Conservation (phyloP, 306 rosid genomes). For the Lupinus albus region DNA sequence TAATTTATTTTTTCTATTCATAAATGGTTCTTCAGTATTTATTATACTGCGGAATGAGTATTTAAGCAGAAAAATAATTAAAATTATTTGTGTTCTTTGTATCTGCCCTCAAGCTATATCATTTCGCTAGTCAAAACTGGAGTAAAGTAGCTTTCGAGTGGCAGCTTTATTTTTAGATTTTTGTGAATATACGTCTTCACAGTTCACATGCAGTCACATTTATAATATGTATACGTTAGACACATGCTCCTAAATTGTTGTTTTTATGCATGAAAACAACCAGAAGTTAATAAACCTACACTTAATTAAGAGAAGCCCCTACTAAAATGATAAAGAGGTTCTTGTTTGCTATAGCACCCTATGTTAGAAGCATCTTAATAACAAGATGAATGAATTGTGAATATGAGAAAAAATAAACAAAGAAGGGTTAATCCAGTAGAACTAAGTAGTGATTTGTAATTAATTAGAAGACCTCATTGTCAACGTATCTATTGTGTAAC, state of each 20-base stretch:
- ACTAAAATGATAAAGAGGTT: slow-evolving; percentile 35
- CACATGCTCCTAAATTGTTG: too few relatives aligned
- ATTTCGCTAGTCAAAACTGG: slow-evolving; percentile 34
- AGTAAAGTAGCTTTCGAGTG: slow-evolving; percentile 28
- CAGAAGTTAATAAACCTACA: neutral
- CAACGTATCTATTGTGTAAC: slow-evolving; percentile 46
- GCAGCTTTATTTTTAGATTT: slow-evolving; percentile 4
- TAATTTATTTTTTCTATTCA: too few relatives aligned
- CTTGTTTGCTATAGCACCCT: slow-evolving; percentile 38
- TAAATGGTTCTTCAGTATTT: neutral
- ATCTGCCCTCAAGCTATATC: slow-evolving; percentile 10
- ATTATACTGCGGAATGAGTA: neutral
- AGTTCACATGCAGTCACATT: slow-evolving; percentile 40
- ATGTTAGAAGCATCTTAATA: slow-evolving; percentile 44
- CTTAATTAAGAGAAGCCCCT: slow-evolving; percentile 40
- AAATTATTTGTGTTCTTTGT: slow-evolving; percentile 30
- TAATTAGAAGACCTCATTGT: slow-evolving; percentile 44
- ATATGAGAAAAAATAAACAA: slow-evolving; percentile 34
- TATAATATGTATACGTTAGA: neutral
- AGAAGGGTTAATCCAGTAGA: slow-evolving; percentile 19
- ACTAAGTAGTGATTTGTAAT: neutral
- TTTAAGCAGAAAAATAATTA: neutral
- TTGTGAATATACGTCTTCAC: slow-evolving; percentile 27
- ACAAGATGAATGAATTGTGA: slow-evolving; percentile 27
- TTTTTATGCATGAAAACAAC: too few relatives aligned